These are phyloP conservation scores for Penicillium sp. DNA, from an alignment of 2,329 filamentous ascomycete genomes.

Conservation along the genomic window DNA sequence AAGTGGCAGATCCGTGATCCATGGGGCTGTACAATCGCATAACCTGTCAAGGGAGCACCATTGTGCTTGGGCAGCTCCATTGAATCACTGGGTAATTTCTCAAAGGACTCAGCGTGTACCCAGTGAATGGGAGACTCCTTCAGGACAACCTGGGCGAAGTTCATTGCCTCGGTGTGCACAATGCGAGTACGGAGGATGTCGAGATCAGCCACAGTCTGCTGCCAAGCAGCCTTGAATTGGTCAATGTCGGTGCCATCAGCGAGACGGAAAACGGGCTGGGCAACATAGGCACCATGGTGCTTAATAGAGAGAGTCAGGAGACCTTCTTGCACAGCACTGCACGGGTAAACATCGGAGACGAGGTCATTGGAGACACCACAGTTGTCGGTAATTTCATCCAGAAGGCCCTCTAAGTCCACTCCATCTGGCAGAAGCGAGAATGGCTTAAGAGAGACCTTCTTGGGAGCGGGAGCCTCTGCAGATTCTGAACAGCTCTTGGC, in stretches of 20 bases:
- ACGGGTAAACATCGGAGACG: conserved; percentile 42
- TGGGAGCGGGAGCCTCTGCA: neutral
- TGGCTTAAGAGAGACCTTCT: conserved; percentile 13
- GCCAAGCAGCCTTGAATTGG: conserved; percentile 47
- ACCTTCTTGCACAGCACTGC: conserved; percentile 44
- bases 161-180: conserved; percentile 35
- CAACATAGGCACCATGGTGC: conserved; percentile 47
- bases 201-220: conserved; percentile 42
- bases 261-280: conserved; percentile 44
- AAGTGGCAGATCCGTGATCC: conserved; percentile 35
- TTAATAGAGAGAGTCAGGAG: conserved; percentile 48
- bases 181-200: conserved; percentile 50
- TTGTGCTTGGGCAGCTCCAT: conserved; percentile 31
- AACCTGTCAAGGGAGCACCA: conserved; percentile 34
- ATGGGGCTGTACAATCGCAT: conserved; percentile 32
- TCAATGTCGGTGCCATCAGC: conserved; percentile 36
- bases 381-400: conserved; percentile 29
- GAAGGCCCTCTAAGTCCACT: conserved; percentile 15
- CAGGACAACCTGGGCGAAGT: conserved; percentile 42
- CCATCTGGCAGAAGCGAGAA: conserved; percentile 30
- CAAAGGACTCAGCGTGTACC: conserved; percentile 28
- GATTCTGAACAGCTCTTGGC: conserved; percentile 28
- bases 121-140: conserved; percentile 35
- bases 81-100: conserved; percentile 23
- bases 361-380: conserved; percentile 29